These are phyloP conservation scores for Scheffersomyces cryptocercus DNA, from an alignment of 1,139 yeast genomes.

Conservation along the genomic window DNA sequence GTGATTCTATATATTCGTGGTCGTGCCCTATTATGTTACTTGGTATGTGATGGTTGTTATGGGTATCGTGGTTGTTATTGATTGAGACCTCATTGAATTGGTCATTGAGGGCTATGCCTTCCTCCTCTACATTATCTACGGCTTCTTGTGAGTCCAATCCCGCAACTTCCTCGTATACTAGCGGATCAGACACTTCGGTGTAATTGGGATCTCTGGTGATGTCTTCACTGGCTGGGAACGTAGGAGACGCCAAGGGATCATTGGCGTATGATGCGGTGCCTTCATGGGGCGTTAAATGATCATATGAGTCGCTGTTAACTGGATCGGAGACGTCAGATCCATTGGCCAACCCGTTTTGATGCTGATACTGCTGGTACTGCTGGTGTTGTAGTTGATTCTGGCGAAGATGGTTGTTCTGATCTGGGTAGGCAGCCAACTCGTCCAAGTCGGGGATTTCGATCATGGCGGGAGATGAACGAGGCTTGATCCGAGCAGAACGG, in stretches of 20 bases:
- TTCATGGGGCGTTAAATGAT: background rate
- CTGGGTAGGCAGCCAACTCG: conserved; percentile 12
- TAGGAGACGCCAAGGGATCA: no score
- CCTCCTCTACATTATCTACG: no score
- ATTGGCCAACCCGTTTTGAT: background rate
- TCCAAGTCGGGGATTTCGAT: conserved; percentile 46
- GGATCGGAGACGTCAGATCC: background rate
- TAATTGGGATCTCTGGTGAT: conserved; percentile 7
- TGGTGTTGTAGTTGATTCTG: conserved; percentile 1
- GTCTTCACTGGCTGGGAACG: conserved; percentile 1
- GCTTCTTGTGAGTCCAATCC: no score
- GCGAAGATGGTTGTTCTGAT: conserved; percentile 1
- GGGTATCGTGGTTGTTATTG: no score
- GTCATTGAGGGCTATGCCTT: no score
- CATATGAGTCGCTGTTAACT: background rate
- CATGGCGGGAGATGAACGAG: conserved; percentile 18
- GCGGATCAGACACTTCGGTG: conserved; percentile 8
- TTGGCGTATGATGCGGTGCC: background rate
- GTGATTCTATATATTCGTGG: background rate
- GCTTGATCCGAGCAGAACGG: background rate
- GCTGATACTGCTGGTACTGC: background rate
- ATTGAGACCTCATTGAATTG: no score
- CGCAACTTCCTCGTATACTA: background rate
- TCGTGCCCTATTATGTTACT: background rate
- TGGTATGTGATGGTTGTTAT: no score